Evolutionary conservation across 2,329 filamentous ascomycete species (phyloP), one percentile per base, ranked within the genome.

Genomic region (Grosmannia penicillata): DNA sequence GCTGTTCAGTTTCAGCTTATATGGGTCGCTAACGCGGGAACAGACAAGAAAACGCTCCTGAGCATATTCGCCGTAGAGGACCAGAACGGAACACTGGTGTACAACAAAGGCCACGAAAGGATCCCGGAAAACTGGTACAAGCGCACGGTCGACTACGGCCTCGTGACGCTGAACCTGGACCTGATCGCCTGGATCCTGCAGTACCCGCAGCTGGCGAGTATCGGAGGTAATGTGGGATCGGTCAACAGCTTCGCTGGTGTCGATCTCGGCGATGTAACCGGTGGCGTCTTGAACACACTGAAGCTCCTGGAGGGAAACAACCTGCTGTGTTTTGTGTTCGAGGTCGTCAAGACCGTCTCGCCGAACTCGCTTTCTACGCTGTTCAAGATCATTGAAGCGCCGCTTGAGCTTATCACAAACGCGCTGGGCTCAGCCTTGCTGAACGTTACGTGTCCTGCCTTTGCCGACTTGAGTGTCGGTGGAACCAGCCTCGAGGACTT

Each of bases 241-340:
- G 33, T 34, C n/a, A 34, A 34, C 15, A 34, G 33, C 23, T 34
- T 34, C 8, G 22, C 13, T 8, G 33, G 33, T 23, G 2, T 34
- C 9, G 33, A 34, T 6, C 23, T 34, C 14, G 33, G 23, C 22
- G 18, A 34, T 26, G n/a, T 34, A 9, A 34, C 33, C 10, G 33
- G 33, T 17, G 33, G 33, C 9, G 22, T 34, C 22, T 18, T 34
- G n/a, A 34, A 34, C 22, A 23, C 33, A 3, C 15, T 4, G 10
- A 18, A 26, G 15, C 33, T 34, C 33, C 33, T 34, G 22, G n/a
- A 34, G n/a, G 33, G 33, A 8, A 26, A 34, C 33, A 34, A 34
- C 18, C 33, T 34, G 15, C 15, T 34, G 14, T 34, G 33, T 9
- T 26, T 34, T 17, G 33, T 26, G 6, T 26, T 34, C n/a, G 23